Conservation (phyloP, 768 basidiomycete species). For the Lactarius pseudohatsudake region DNA sequence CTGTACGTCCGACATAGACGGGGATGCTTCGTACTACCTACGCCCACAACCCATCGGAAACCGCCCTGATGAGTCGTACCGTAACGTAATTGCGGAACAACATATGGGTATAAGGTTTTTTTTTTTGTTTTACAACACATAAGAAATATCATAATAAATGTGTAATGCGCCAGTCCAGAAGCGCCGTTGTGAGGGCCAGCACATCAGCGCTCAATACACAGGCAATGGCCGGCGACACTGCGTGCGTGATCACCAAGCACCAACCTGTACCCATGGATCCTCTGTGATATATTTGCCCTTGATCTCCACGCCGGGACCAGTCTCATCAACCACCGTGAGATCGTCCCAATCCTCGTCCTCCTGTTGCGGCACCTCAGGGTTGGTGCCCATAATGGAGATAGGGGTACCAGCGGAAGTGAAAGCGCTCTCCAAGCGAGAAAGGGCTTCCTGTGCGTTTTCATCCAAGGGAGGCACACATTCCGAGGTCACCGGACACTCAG, state of each 20-base stretch:
- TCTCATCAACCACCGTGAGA: slow-evolving; percentile 26
- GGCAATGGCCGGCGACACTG: neutral
- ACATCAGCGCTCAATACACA: neutral
- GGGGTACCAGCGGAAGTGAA: slow-evolving; percentile 25
- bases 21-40: neutral
- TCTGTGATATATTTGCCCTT: slow-evolving; percentile 11
- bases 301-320: slow-evolving; percentile 6
- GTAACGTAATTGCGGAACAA: no score
- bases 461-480: slow-evolving; percentile 11
- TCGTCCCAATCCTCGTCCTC: slow-evolving; percentile 27
- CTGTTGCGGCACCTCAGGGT: slow-evolving; percentile 8
- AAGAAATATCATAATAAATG: neutral
- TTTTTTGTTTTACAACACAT: slow-evolving; percentile 2
- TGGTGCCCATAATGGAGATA: slow-evolving; percentile 20
- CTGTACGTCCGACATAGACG: neutral
- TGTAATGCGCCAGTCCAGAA: slow-evolving; percentile 4
- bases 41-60: neutral
- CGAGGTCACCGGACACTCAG: slow-evolving; percentile 19
- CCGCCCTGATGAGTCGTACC: neutral
- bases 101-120: neutral
- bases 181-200: neutral
- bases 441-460: slow-evolving; percentile 21
- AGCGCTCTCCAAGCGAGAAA: slow-evolving; percentile 24
- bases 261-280: slow-evolving; percentile 14
- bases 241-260: slow-evolving; percentile 17